Evolutionary conservation across 352 stramenopile species (phyloP).

Genomic region (Globisporangium spiculum): DNA sequence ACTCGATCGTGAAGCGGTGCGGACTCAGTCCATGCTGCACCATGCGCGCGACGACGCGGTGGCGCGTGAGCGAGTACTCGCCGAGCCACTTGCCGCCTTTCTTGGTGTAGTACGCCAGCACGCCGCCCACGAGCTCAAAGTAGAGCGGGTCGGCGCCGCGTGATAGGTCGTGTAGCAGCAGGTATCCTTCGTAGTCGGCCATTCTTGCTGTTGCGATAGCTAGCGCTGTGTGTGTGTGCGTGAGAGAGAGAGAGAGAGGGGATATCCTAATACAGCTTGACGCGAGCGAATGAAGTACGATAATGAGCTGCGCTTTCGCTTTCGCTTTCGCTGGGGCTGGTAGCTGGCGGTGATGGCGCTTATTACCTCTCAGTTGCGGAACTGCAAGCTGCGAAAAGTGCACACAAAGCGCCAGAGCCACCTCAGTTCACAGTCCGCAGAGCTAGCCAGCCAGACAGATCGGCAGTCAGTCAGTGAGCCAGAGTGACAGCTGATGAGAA

Average conservation of each 20-base stretch:
- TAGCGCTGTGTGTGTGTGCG: not conserved
- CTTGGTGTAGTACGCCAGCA: slow-evolving; percentile 75
- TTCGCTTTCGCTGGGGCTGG: not conserved
- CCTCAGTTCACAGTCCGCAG: not conserved
- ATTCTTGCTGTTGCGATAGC: slow-evolving; percentile 24
- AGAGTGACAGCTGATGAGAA: slow-evolving; percentile 1
- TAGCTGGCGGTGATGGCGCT: too few relatives aligned
- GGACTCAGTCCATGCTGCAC: slow-evolving; percentile 42
- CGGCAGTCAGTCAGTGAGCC: not conserved
- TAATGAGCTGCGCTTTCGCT: not conserved
- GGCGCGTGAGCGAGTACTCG: slow-evolving; percentile 68
- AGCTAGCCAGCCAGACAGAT: not conserved
- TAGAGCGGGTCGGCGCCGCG: slow-evolving; percentile 55
- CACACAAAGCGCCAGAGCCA: not conserved
- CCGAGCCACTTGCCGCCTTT: slow-evolving; percentile 70
- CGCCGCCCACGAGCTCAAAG: slow-evolving; percentile 65
- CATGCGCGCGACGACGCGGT: slow-evolving; percentile 52
- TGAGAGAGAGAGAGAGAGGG: too few relatives aligned
- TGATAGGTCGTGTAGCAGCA: slow-evolving; percentile 60
- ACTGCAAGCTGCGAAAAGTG: not conserved
- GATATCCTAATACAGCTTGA: not conserved
- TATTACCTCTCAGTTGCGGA: not conserved
- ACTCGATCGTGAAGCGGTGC: slow-evolving; percentile 69
- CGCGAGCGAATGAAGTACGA: slow-evolving; percentile 1
- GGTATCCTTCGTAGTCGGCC: slow-evolving; percentile 81